Evolutionary conservation across 805 yeast species (phyloP), one percentile per base, ranked within the genome.

Genomic region (Yarrowia sp.): DNA sequence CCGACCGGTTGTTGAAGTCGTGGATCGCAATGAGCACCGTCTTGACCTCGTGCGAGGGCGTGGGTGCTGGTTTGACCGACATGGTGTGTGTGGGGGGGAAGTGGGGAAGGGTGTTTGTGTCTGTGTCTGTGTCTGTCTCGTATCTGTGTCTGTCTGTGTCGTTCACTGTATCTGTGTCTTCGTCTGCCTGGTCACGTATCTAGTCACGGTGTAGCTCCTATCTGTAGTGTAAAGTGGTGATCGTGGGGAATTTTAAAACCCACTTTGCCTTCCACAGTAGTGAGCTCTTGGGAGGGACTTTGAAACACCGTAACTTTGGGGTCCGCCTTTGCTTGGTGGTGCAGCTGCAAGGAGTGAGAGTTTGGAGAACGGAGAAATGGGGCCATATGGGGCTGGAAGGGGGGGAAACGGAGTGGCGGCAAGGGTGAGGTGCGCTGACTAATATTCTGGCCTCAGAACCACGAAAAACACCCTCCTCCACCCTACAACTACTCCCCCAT

Each of bases 1-100:
- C 96, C 67, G 92, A 79, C 61, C 98, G 82, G 51, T 96, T 91
- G 52, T 81, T 81, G 76, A 95, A 95, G 75, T 89, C 96, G 75
- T 92, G 96, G 67, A 92, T 86, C 65, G 92, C 96, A 66, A 82
- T 80, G 40, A 58, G 63, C 30, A 58, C 51, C 21, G 63, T 30
- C n/a, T 58, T 58, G 40, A 58, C 63, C 51, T 58, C 63, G 41
- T 58, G 51, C 17, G 63, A n/a, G 10, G 63, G 63, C 17, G 51
- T 41, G 7, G 63, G 63, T 6, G 63, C 63, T 3, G 63, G 51
- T n/a, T 58, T 54, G 7, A 54, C 61, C 10, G 46, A 36, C 61
- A 54, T 54, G 4, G 44, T 32, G 56, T 32, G 38, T 30, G 21
- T 41, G 19, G 16, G 12, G 33, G 11, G 46, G 26, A 11, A 5